These are phyloP conservation scores for Teratosphaeria viscida DNA, from an alignment of 2,329 filamentous ascomycete species.

Conservation along the genomic window DNA sequence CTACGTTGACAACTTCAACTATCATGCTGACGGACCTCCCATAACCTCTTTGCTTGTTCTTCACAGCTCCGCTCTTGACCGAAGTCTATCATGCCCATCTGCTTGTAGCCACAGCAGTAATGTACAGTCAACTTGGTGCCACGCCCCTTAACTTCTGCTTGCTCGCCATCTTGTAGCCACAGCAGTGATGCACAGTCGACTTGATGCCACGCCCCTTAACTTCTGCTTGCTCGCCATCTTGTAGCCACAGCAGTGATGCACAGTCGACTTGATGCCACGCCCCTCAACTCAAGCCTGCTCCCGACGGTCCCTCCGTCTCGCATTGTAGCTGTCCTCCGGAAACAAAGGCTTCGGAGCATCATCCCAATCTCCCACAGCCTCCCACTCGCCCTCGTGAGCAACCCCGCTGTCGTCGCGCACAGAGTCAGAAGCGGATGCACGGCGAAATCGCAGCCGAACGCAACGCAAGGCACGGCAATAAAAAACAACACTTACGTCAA, in stretches of 20 bases:
- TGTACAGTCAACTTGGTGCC: not conserved
- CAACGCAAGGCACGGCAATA: not conserved
- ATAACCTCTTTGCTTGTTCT: not conserved
- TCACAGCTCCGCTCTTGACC: not conserved
- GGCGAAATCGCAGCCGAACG: not conserved
- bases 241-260: not conserved
- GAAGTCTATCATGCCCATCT: not conserved
- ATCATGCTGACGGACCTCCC: not conserved
- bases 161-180: not conserved
- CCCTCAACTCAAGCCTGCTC: not conserved
- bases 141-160: not conserved
- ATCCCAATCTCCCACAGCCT: slow-evolving; percentile 6
- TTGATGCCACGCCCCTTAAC: not conserved
- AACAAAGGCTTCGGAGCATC: slow-evolving; percentile 9
- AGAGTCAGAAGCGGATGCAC: not conserved
- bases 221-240: not conserved
- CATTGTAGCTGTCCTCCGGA: slow-evolving; percentile 7
- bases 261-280: not conserved
- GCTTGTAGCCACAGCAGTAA: not conserved
- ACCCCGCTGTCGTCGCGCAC: not conserved
- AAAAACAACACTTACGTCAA: not conserved
- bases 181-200: not conserved
- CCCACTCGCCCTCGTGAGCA: not conserved
- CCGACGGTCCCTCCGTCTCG: not conserved
- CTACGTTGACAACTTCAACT: not conserved